Evolutionary conservation across 192 early-diverging fungal species (phyloP).

Genomic region (Podochytrium sp.): DNA sequence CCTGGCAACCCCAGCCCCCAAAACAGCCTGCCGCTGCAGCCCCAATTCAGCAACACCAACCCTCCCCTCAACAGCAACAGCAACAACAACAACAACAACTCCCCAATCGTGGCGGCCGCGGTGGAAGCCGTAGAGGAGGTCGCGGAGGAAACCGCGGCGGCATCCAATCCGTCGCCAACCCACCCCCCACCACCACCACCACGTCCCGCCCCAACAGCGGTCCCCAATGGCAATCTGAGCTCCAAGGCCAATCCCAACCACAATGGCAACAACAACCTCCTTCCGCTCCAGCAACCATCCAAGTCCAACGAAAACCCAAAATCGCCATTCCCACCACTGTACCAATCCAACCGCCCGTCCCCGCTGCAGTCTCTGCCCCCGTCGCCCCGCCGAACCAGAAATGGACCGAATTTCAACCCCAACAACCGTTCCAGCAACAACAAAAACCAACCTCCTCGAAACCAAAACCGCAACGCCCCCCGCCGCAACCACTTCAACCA

Average conservation of each 20-base stretch:
- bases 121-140: background rate
- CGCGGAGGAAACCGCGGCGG: background rate
- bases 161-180: background rate
- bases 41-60: constrained; percentile 1
- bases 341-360: background rate
- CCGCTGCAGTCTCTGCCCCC: background rate
- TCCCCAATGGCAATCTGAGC: constrained; percentile 9
- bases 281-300: no score
- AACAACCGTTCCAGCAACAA: background rate
- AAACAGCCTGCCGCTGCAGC: background rate
- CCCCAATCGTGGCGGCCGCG: background rate
- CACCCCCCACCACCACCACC: background rate
- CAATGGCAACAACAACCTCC: constrained; percentile 15
- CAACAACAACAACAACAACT: background rate
- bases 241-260: background rate
- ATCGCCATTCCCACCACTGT: no score
- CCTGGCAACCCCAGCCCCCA: background rate
- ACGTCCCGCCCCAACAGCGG: background rate
- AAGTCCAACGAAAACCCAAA: no score
- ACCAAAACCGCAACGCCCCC: background rate
- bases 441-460: background rate
- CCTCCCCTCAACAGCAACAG: background rate
- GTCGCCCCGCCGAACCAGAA: background rate
- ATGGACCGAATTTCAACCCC: background rate
- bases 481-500: background rate